phyloP scores from a whole-genome alignment of 805 yeast genomes.

The Saccharomycopsis malanga region DNA sequence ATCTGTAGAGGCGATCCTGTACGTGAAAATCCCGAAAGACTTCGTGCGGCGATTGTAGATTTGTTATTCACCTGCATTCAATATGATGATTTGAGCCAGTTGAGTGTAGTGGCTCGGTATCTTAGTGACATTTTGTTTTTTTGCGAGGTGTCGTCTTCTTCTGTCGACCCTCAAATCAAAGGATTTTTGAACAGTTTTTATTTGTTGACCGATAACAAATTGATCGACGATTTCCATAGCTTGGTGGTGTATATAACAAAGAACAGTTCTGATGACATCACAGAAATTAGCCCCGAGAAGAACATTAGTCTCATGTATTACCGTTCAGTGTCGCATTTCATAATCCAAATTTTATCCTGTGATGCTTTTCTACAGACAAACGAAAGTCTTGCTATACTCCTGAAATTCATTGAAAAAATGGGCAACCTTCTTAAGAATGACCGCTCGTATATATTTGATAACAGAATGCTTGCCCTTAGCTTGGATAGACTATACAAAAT shows the following conservation, averaged over 20 bases:
- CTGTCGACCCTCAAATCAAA: conserved; percentile 14
- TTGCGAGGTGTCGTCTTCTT: conserved; percentile 10
- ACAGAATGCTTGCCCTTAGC: conserved; percentile 2
- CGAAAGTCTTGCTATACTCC: conserved; percentile 2
- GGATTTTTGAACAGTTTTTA: conserved; percentile 19
- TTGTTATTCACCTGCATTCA: conserved; percentile 18
- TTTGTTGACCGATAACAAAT: conserved; percentile 9
- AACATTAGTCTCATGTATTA: conserved; percentile 7
- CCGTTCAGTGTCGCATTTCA: conserved; percentile 9
- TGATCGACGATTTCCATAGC: conserved; percentile 11
- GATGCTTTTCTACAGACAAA: conserved; percentile 6
- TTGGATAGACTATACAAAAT: conserved; percentile 5
- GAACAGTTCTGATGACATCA: neutral
- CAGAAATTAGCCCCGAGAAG: neutral
- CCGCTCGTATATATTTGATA: conserved; percentile 5
- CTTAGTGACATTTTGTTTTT: conserved; percentile 16
- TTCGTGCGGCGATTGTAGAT: conserved; percentile 18
- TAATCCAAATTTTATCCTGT: conserved; percentile 15
- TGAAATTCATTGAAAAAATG: conserved; percentile 11
- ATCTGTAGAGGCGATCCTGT: conserved; percentile 7
- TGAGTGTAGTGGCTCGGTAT: conserved; percentile 15
- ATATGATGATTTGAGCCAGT: conserved; percentile 19
- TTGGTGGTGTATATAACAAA: neutral
- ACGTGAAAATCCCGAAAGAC: conserved; percentile 8
- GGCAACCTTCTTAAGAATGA: conserved; percentile 3